phyloP scores from a whole-genome alignment of 2,329 filamentous ascomycete species.

The Apiospora aurea region DNA sequence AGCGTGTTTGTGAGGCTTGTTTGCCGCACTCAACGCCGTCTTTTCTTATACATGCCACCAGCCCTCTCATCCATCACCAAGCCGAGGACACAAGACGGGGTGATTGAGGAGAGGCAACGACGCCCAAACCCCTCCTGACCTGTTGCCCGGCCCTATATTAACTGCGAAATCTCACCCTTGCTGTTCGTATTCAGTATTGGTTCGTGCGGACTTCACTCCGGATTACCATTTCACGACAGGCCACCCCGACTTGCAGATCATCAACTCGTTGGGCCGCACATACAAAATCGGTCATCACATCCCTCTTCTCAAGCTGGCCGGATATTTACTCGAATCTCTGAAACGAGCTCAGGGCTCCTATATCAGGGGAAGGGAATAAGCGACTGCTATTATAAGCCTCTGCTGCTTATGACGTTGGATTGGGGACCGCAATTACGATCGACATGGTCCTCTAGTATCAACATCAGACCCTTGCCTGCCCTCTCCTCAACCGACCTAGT shows the following conservation, averaged over 20 bases:
- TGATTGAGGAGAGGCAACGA: background rate
- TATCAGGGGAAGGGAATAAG: constrained; percentile 8
- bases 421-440: constrained; percentile 34
- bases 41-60: constrained; percentile 12
- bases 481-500: constrained; percentile 1
- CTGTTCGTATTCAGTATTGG: constrained; percentile 9
- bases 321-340: background rate
- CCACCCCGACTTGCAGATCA: background rate
- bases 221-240: background rate
- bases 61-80: background rate
- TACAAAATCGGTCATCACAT: background rate
- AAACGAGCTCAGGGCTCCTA: background rate
- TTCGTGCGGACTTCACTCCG: constrained; percentile 1
- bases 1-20: background rate
- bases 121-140: background rate
- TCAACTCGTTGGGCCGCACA: background rate
- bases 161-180: constrained; percentile 4
- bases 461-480: constrained; percentile 14
- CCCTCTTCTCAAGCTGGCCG: background rate
- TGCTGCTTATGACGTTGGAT: constrained; percentile 16
- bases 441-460: constrained; percentile 32
- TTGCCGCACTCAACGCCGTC: background rate
- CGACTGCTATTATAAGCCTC: constrained; percentile 17
- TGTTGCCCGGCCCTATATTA: background rate
- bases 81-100: background rate